Evolutionary conservation across 768 basidiomycete species (phyloP), one percentile per base, ranked within the genome.

Genomic region (Pleurotus sapidus): DNA sequence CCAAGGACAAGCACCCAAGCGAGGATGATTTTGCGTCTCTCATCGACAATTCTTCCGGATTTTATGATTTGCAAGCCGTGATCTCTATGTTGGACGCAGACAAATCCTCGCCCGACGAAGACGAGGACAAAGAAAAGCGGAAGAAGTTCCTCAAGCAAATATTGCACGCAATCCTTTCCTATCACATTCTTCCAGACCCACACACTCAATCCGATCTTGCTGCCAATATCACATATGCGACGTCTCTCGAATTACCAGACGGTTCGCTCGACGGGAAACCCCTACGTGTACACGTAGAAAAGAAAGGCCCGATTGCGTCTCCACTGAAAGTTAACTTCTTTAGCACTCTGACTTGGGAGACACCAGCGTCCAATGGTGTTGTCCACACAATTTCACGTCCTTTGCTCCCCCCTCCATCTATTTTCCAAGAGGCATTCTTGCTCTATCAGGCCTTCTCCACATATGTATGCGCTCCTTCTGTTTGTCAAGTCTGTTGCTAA

Each of bases 61-160:
- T 62, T 34, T 48, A 64, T 27, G 68, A 72, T 25, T 49, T 64
- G 9, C 51, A 70, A 42, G 62, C 71, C 48, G 57, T 74, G 3
- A 65, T 67, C 23, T 60, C 67, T 17, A 61, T 66, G 40, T 59
- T 75, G 20, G 75, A 76, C 24, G 63, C 76, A 53, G 72, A 82
- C 11, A 37, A 25, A 17, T 15, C 38, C 15, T 74, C 14, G n/a
- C 42, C n/a, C n/a, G 73, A 75, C 34, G 74, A 78, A 60, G 76
- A 79, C 2, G 63, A 68, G 15, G 69, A 79, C 40, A 81, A 77
- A 59, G 73, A 83, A 60, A 74, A 72, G 43, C 73, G 75, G 57
- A 84, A 81, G 61, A 80, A 84, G 65, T 75, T 80, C 46, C 68
- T 90, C 64, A 82, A 82, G 61, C 72, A 74, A 53, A 77, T 88